phyloP scores from a whole-genome alignment of 441 rosid species.

The Bruguiera hainesii region DNA sequence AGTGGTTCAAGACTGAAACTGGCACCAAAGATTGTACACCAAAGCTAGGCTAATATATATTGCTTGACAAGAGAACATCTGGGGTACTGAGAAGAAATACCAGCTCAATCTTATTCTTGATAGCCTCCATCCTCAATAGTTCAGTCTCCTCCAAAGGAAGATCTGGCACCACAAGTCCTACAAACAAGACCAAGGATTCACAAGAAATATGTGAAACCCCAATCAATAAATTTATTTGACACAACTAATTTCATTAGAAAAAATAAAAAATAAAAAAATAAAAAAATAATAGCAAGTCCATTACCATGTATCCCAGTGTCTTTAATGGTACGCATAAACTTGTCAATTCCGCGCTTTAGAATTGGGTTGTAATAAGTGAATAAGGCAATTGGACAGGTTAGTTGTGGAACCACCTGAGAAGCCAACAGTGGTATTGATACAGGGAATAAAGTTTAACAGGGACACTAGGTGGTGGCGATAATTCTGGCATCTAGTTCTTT shows the following conservation, averaged over 20 bases:
- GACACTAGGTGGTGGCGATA: background rate
- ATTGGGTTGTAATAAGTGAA: conserved; percentile 90
- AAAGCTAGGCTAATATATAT: background rate
- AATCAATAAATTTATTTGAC: too few species aligned
- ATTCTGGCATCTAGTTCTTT: too few species aligned
- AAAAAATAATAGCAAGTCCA: conserved; percentile 7
- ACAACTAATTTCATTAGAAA: background rate
- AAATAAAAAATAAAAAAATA: background rate
- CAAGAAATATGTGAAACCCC: too few species aligned
- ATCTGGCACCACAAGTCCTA: conserved; percentile 98
- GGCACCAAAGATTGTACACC: background rate
- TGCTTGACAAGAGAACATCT: background rate
- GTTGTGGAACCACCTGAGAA: conserved; percentile 66
- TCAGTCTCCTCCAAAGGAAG: conserved; percentile 93
- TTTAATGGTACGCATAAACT: conserved; percentile 63
- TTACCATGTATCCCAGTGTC: conserved; percentile 82
- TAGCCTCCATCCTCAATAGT: conserved; percentile 63
- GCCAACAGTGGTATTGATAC: conserved; percentile 13
- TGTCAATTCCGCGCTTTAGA: conserved; percentile 68
- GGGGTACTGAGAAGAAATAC: conserved; percentile 29
- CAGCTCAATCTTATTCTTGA: conserved; percentile 68
- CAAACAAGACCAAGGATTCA: conserved; percentile 12
- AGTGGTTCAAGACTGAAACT: too few species aligned
- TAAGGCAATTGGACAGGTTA: conserved; percentile 79
- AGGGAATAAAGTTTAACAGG: background rate